Evolutionary conservation across 2,329 filamentous ascomycete genomes (phyloP).

Genomic region (Aspergillus novoparasiticus): DNA sequence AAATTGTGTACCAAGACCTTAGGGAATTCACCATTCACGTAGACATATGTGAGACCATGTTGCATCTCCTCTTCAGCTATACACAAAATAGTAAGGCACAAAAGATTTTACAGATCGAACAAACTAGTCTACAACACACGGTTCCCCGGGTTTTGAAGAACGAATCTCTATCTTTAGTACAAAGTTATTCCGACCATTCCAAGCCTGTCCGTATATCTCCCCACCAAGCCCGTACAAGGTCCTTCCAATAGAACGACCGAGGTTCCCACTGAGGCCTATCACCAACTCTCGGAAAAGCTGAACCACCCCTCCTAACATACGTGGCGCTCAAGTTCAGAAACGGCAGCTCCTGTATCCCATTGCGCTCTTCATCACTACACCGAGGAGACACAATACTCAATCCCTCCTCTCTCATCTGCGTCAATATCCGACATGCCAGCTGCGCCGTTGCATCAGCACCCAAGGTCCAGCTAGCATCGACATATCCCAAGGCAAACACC

Average conservation of each 20-base stretch:
- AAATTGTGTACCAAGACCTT: no score
- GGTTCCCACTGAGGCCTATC: neutral
- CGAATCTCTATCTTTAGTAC: accelerated
- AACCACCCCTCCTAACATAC: neutral
- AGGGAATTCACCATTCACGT: accelerated
- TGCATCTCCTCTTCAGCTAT: no score
- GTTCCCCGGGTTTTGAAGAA: no score
- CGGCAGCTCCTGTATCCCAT: neutral
- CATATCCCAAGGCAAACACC: slow-evolving; percentile 31
- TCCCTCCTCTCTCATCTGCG: slow-evolving; percentile 11
- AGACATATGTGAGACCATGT: no score
- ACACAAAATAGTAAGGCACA: no score
- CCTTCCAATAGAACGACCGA: slow-evolving; percentile 6
- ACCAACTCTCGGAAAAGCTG: neutral
- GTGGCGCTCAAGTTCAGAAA: slow-evolving; percentile 1
- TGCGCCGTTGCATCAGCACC: slow-evolving; percentile 33
- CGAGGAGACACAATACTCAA: slow-evolving; percentile 2
- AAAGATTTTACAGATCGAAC: no score
- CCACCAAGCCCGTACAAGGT: neutral
- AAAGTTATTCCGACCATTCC: neutral
- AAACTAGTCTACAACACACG: no score
- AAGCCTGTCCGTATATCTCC: neutral
- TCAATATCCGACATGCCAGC: slow-evolving; percentile 26
- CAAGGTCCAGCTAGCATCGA: slow-evolving; percentile 34
- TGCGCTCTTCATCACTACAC: neutral